These are phyloP conservation scores for Penicillium taxi DNA, from an alignment of 495 filamentous ascomycete species.

Conservation along the genomic window DNA sequence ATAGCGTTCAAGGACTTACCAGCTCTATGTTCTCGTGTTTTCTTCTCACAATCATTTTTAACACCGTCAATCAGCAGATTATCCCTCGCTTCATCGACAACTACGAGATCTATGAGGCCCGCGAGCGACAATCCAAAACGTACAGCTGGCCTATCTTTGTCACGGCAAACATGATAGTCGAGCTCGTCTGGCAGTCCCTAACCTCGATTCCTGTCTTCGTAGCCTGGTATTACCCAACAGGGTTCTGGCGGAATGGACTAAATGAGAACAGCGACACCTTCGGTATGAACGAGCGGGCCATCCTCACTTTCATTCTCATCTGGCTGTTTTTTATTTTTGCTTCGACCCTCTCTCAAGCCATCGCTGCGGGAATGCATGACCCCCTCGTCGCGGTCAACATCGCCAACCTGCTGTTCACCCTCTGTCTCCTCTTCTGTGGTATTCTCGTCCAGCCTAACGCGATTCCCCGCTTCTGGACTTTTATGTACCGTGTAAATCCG, in stretches of 20 bases:
- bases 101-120: conserved; percentile 65
- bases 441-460: conserved; percentile 34
- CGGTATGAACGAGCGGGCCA: not conserved
- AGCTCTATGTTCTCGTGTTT: conserved; percentile 11
- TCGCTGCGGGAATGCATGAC: not conserved
- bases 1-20: conserved; percentile 9
- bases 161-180: conserved; percentile 54
- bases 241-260: conserved; percentile 38
- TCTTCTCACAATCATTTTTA: conserved; percentile 5
- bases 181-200: conserved; percentile 56
- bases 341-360: not conserved
- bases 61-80: conserved; percentile 5
- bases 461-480: conserved; percentile 2
- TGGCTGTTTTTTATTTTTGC: not conserved
- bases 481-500: conserved; percentile 2
- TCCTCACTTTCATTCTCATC: not conserved
- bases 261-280: not conserved
- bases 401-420: conserved; percentile 39
- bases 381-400: conserved; percentile 24
- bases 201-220: conserved; percentile 49
- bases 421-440: conserved; percentile 39
- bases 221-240: conserved; percentile 55
- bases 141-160: conserved; percentile 72
- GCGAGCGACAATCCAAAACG: conserved; percentile 69
- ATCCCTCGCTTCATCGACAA: not conserved